Evolutionary conservation across 768 basidiomycete genomes (phyloP), one percentile per base, ranked within the genome.

Genomic region (Exidia glandulosa): DNA sequence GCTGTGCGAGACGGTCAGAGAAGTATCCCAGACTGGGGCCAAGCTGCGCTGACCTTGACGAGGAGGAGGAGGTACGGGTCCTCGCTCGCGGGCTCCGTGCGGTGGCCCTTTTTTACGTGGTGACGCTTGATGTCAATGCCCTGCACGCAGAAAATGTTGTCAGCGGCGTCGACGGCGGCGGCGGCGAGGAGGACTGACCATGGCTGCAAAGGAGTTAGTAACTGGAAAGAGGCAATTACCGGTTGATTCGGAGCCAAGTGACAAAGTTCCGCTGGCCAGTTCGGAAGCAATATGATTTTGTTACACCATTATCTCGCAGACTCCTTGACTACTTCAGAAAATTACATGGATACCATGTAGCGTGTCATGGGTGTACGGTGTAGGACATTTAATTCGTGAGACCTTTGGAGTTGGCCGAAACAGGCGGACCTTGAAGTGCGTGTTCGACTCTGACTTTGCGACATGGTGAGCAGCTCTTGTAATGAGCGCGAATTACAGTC

Each of bases 11-110:
- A 14, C 2, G 54, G 69, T 36, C 65, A 58, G 60, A 25, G 14
- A 32, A 36, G 56, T 61, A 59, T 56, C 68, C 48, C 30, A 27
- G 34, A 30, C 59, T 59, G 58, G 48, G 55, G 13, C 37, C 23
- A 13, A 52, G 13, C 37, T 25, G 2, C 45, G 69, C 76, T 62
- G 71, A 94, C 94, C 85, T 97, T 98, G 77, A 98, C 96, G 63
- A 99, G 86, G 69, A 98, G 83, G 69, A 96, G 86, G 68, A 99
- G 84, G 80, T 99, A 98, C 19, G 95, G 95, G 77, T 99, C 96
- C 88, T 97, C 92, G 75, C 92, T 95, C 81, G 90, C 91, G 74
- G 96, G 96, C 64, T 91, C 91, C 67, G 89, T 88, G 65, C 96
- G 86, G 71, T 84, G 79, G 67, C 94, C 85, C 84, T 96, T 97